These are phyloP conservation scores for Nothophoma quercina DNA, from an alignment of 2,329 filamentous ascomycete genomes.

Conservation along the genomic window DNA sequence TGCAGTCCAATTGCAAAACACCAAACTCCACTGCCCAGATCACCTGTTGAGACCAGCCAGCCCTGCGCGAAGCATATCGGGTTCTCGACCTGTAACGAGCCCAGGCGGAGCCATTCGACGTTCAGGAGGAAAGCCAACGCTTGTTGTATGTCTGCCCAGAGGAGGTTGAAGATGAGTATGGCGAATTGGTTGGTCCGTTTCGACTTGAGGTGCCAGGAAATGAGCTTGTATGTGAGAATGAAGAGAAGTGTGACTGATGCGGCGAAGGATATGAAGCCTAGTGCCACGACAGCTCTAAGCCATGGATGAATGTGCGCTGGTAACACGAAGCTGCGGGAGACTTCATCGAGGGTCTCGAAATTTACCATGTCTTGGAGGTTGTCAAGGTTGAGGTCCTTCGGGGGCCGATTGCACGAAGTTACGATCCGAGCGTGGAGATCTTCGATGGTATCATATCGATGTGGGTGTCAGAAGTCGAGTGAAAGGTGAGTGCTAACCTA, in stretches of 20 bases:
- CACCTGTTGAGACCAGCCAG: constrained; percentile 73
- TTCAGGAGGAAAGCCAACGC: constrained; percentile 70
- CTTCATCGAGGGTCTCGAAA: constrained; percentile 30
- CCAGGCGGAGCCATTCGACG: constrained; percentile 62
- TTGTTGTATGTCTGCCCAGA: constrained; percentile 73
- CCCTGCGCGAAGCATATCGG: constrained; percentile 69
- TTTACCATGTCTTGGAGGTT: constrained; percentile 27
- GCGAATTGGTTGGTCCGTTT: constrained; percentile 68
- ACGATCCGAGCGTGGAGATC: constrained; percentile 24
- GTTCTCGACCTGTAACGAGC: constrained; percentile 63
- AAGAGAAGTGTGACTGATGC: constrained; percentile 54
- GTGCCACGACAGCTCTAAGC: constrained; percentile 55
- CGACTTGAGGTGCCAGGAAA: constrained; percentile 48
- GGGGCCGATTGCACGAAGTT: constrained; percentile 9
- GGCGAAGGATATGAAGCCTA: constrained; percentile 58
- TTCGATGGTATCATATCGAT: constrained; percentile 30
- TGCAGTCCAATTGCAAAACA: constrained; percentile 71
- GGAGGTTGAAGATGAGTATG: constrained; percentile 72
- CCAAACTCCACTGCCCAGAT: constrained; percentile 71
- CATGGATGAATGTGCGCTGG: constrained; percentile 49
- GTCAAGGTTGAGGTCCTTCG: neutral
- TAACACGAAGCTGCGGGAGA: constrained; percentile 43
- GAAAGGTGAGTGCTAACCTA: neutral
- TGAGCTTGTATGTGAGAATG: constrained; percentile 57
- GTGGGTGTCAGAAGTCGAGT: neutral